Evolutionary conservation across 768 basidiomycete species (phyloP).

Genomic region (Austroboletus festivus): DNA sequence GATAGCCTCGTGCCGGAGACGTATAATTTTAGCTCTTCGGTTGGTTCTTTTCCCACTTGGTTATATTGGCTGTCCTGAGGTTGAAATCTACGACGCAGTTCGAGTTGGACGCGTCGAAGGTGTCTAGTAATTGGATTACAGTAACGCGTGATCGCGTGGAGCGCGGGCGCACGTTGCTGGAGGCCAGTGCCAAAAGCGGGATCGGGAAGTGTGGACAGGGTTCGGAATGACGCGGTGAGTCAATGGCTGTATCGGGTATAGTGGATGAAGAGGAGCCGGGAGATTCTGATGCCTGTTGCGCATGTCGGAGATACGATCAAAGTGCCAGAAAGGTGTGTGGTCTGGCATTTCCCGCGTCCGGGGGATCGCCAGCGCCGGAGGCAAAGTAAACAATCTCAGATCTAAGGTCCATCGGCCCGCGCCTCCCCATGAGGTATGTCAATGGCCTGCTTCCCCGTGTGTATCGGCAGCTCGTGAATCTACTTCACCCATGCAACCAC

Average conservation of each 20-base stretch:
- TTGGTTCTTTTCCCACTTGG: neutral
- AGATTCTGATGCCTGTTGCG: too few relatives aligned
- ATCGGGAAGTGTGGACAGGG: too few relatives aligned
- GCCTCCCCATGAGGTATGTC: conserved; percentile 1
- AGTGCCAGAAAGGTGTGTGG: neutral
- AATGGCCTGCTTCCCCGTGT: neutral
- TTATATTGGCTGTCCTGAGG: neutral
- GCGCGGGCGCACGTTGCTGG: neutral
- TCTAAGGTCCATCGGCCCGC: conserved; percentile 12
- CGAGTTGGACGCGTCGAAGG: too few relatives aligned
- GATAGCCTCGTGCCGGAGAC: too few relatives aligned
- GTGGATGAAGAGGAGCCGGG: conserved; percentile 5
- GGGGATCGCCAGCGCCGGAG: conserved; percentile 32
- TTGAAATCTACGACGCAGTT: too few relatives aligned
- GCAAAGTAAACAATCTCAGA: conserved; percentile 31
- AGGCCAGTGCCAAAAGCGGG: neutral
- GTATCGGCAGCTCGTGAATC: neutral
- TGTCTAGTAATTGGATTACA: too few relatives aligned
- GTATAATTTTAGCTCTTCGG: too few relatives aligned
- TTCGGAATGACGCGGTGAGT: neutral
- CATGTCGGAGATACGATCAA: neutral
- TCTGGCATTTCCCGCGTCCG: conserved; percentile 30
- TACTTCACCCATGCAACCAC: neutral
- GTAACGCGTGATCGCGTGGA: neutral
- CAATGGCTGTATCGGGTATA: conserved; percentile 16